A percentile compares a stretch with the other conserved stretches of the same genome.
These are phyloP conservation scores for Nakaseomyces delphensis DNA, from an alignment of 1,139 yeast species.

Conservation along the genomic window DNA sequence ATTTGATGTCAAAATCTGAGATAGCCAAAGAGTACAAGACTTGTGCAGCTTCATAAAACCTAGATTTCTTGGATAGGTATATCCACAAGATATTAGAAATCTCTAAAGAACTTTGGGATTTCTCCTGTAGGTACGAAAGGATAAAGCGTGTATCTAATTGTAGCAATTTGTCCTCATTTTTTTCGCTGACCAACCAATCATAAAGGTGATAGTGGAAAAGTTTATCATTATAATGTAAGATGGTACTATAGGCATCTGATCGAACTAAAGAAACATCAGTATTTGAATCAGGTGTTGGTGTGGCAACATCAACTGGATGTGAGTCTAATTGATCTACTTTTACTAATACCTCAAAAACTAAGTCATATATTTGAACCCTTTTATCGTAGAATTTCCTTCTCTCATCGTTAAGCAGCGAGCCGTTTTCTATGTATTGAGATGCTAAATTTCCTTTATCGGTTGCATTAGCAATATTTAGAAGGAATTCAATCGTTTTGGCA, in stretches of 20 bases:
- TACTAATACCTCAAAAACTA: conserved; percentile 65
- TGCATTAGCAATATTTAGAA: conserved; percentile 66
- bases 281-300: conserved; percentile 28
- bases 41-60: conserved; percentile 74
- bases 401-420: conserved; percentile 41
- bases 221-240: conserved; percentile 68
- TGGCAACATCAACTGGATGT: conserved; percentile 8
- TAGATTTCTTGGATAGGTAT: conserved; percentile 75
- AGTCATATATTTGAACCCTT: conserved; percentile 55
- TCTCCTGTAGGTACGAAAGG: conserved; percentile 66
- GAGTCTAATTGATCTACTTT: conserved; percentile 59
- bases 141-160: conserved; percentile 77
- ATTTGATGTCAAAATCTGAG: conserved; percentile 59
- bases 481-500: conserved; percentile 79
- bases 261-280: conserved; percentile 53
- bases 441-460: conserved; percentile 55
- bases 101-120: conserved; percentile 55
- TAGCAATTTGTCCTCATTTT: conserved; percentile 65
- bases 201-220: conserved; percentile 83
- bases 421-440: conserved; percentile 45
- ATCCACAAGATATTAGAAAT: conserved; percentile 83
- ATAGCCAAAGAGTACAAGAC: conserved; percentile 67
- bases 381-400: conserved; percentile 38
- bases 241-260: conserved; percentile 64
- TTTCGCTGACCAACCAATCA: conserved; percentile 83